These are phyloP conservation scores for Auricularia auricula-judae DNA, from an alignment of 768 basidiomycete genomes.

Conservation along the genomic window DNA sequence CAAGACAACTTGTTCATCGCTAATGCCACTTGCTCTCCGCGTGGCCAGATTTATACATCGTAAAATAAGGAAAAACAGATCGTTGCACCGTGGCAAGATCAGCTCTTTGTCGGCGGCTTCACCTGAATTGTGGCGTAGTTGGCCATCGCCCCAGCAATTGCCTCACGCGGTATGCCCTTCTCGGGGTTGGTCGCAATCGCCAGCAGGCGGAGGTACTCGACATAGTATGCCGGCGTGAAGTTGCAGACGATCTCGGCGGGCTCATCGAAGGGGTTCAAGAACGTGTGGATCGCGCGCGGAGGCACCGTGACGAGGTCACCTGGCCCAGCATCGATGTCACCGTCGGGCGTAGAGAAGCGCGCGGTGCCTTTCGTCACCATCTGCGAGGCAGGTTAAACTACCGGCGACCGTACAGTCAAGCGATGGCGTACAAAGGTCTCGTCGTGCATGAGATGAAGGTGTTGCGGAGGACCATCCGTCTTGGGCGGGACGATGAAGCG, in stretches of 20 bases:
- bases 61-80: too few relatives aligned
- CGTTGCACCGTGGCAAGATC: neutral
- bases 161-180: neutral
- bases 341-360: neutral
- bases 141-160: neutral
- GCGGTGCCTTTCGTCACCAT: neutral
- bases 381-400: neutral
- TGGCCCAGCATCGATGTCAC: neutral
- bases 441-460: neutral
- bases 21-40: too few relatives aligned
- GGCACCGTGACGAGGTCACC: neutral
- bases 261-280: neutral
- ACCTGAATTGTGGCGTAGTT: neutral
- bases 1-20: too few relatives aligned
- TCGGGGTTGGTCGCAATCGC: neutral
- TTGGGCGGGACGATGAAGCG: neutral
- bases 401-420: too few relatives aligned
- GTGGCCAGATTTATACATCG: too few relatives aligned
- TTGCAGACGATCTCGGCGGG: neutral
- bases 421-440: neutral
- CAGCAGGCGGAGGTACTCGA: neutral
- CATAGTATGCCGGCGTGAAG: neutral
- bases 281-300: neutral
- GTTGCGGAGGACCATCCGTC: neutral
- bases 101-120: neutral